Evolutionary conservation across 2,329 filamentous ascomycete genomes (phyloP), one percentile per base, ranked within the genome.

Genomic region (Aspergillus viridinutans): DNA sequence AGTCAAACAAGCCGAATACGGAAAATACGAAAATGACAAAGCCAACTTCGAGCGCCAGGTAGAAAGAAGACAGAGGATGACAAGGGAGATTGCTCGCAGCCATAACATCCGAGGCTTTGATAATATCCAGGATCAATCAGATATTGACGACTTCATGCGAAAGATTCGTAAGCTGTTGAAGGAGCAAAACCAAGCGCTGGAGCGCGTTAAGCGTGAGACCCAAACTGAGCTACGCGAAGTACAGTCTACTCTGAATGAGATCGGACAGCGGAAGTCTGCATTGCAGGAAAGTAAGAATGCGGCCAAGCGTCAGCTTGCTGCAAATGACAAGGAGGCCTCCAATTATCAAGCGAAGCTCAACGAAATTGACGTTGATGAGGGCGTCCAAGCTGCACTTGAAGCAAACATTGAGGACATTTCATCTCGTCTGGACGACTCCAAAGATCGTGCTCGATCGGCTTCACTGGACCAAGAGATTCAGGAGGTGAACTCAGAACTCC

Each of bases 81-180:
- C 97, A 55, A 90, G 87, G 61, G 87, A 92, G 56, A 86, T 90
- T 40, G 91, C 93, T 17, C 81, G 85, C 49, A 81, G 81, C 26
- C 90, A 96, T 72, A 86, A 85, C 57, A 90, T 99, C 60, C 87
- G 90, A 35, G 92, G 92, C 0, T 96, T 89, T 67, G 91, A 96
- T 61, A 84, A 87, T 21, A 85, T 92, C 12, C 76, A 96, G 48
- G 86, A 87, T 32, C 89, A 96, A 54, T 79, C 79, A 28, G 85
- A 90, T 55, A 86, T 96, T 40, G 80, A 83, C 42, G 82, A 87
- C 2, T 97, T 97, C 71, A 86, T 90, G 72, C 86, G 88, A 5
- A 87, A 86, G 61, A 84, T 97, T 50, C 83, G 87, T 48, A 92
- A 87, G 67, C 81, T 92, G 43, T 80, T 89, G 9, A 82, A 82